These are phyloP conservation scores for Phlyctochytrium bullatum DNA, from an alignment of 192 early-diverging fungal genomes.

Conservation along the genomic window DNA sequence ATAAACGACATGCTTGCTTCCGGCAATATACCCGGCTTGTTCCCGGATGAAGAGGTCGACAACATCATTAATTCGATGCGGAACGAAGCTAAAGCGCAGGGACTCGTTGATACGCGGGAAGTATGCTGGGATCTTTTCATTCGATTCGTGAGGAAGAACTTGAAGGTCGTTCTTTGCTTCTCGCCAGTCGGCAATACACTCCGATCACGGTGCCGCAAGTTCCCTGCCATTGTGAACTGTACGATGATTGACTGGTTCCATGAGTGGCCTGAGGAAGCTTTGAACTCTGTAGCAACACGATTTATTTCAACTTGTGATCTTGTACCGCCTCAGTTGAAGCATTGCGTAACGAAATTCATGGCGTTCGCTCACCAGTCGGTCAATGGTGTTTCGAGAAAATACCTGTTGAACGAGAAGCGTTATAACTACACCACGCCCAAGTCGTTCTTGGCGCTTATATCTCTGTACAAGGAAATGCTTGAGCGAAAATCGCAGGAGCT, in stretches of 20 bases:
- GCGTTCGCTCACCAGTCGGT: slow-evolving; percentile 60
- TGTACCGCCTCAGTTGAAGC: slow-evolving; percentile 51
- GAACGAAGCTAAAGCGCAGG: slow-evolving; percentile 58
- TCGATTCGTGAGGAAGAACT: slow-evolving; percentile 48
- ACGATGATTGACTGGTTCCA: slow-evolving; percentile 70
- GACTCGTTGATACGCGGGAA: slow-evolving; percentile 61
- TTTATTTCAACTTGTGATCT: slow-evolving; percentile 57
- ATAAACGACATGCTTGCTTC: slow-evolving; percentile 67
- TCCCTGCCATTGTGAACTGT: slow-evolving; percentile 56
- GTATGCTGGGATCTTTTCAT: slow-evolving; percentile 69
- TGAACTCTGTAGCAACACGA: slow-evolving; percentile 58
- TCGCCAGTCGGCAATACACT: slow-evolving; percentile 64
- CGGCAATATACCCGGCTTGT: slow-evolving; percentile 66
- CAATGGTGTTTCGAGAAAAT: slow-evolving; percentile 58
- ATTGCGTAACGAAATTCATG: slow-evolving; percentile 61
- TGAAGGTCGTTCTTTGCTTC: slow-evolving; percentile 66
- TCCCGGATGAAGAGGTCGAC: slow-evolving; percentile 68
- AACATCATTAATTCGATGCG: slow-evolving; percentile 63
- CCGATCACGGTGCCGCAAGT: slow-evolving; percentile 58
- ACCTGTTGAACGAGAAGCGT: slow-evolving; percentile 62
- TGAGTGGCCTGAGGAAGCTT: slow-evolving; percentile 59
- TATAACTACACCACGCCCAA: slow-evolving; percentile 70
- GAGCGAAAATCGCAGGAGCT: slow-evolving; percentile 55
- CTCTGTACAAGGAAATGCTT: slow-evolving; percentile 65
- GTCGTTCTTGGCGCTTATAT: slow-evolving; percentile 59